Conservation (phyloP, 2,329 filamentous ascomycete genomes). For the Hypoxylon sp. region DNA sequence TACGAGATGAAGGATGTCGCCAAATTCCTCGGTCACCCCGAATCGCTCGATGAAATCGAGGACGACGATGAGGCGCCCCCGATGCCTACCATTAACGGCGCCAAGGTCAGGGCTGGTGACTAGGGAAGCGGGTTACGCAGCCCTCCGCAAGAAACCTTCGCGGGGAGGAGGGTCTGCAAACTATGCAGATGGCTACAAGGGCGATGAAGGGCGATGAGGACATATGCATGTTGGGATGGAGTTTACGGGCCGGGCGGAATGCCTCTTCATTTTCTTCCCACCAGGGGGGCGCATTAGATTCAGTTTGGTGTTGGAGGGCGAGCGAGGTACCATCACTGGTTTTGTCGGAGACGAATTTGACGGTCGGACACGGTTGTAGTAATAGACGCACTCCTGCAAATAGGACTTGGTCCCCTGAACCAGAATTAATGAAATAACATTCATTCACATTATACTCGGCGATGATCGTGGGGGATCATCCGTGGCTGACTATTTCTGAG, state of each 20-base stretch:
- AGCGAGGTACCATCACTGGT: conserved; percentile 17
- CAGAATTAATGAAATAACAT: conserved; percentile 32
- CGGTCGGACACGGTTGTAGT: conserved; percentile 33
- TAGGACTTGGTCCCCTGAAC: conserved; percentile 8
- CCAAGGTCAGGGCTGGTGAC: conserved; percentile 49
- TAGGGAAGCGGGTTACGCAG: conserved; percentile 37
- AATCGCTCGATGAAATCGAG: conserved; percentile 73
- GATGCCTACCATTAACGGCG: conserved; percentile 51
- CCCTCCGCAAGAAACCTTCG: conserved; percentile 16
- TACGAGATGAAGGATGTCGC: conserved; percentile 99
- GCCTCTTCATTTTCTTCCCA: conserved; percentile 31
- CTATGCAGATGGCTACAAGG: conserved; percentile 21
- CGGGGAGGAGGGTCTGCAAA: conserved; percentile 18
- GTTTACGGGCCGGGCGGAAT: conserved; percentile 40
- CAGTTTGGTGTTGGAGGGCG: conserved; percentile 34
- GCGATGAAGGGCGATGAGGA: conserved; percentile 24
- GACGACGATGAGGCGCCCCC: conserved; percentile 63
- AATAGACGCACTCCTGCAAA: conserved; percentile 27
- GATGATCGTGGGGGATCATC: background rate
- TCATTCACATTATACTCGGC: conserved; percentile 19
- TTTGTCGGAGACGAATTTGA: conserved; percentile 8
- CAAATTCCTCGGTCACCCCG: conserved; percentile 83
- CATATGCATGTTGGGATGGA: conserved; percentile 46
- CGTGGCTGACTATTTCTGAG: background rate
- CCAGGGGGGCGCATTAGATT: conserved; percentile 34